phyloP scores from a whole-genome alignment of 2,329 filamentous ascomycete species.

The Fonsecaea nubica region DNA sequence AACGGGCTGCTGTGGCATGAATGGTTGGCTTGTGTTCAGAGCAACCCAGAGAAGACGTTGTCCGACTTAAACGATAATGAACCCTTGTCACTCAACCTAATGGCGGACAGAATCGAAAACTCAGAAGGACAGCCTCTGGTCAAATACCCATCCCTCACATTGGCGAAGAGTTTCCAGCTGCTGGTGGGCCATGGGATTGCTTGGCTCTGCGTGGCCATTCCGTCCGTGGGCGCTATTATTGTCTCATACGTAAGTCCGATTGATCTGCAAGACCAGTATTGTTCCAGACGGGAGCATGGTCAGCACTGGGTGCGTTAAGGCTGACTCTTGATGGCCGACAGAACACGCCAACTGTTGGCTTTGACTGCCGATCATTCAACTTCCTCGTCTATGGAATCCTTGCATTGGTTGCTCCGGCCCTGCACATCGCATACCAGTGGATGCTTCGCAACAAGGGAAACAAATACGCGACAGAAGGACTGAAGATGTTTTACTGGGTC shows the following conservation, averaged over 20 bases:
- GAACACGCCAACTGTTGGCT: conserved; percentile 16
- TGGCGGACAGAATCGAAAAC: neutral
- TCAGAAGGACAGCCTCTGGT: neutral
- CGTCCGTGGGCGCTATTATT: neutral
- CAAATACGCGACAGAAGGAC: neutral
- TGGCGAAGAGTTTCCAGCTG: neutral
- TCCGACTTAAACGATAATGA: neutral
- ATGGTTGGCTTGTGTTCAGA: neutral
- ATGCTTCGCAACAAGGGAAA: neutral
- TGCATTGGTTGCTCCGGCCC: neutral
- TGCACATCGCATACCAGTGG: conserved; percentile 3
- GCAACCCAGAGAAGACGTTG: neutral
- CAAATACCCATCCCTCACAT: too few relatives aligned
- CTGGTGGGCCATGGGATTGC: neutral
- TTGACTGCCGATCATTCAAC: conserved; percentile 10
- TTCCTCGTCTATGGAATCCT: conserved; percentile 11
- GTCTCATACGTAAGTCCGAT: neutral
- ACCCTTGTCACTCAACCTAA: neutral
- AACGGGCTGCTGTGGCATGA: conserved; percentile 1
- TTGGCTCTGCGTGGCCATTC: neutral
- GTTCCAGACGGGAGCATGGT: neutral
- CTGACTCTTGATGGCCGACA: neutral
- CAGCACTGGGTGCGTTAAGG: neutral
- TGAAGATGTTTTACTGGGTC: neutral
- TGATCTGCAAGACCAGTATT: neutral